Conservation (phyloP, 352 stramenopile species). For the Globisporangium mamillatum region DNA sequence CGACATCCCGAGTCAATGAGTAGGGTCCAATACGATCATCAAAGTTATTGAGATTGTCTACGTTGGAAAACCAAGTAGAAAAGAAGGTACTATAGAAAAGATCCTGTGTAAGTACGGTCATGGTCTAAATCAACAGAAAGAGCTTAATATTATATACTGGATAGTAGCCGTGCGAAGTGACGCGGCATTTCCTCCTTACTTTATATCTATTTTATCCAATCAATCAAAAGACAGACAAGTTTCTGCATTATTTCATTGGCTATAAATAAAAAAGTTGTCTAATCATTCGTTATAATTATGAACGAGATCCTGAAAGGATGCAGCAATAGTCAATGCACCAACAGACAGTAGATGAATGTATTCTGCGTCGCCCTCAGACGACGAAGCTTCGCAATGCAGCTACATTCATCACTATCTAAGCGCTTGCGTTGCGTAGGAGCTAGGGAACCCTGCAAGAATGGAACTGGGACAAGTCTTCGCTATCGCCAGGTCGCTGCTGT, state of each 20-base stretch:
- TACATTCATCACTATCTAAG: not conserved
- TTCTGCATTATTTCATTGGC: not conserved
- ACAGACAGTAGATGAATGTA: no score
- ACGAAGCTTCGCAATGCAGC: not conserved
- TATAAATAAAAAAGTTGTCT: not conserved
- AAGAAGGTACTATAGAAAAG: constrained; percentile 34
- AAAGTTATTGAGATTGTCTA: constrained; percentile 27
- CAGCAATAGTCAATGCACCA: not conserved
- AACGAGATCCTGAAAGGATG: not conserved
- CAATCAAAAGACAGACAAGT: not conserved
- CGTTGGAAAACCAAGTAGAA: constrained; percentile 34
- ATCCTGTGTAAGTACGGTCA: constrained; percentile 37
- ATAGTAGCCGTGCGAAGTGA: not conserved
- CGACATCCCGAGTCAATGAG: constrained; percentile 20
- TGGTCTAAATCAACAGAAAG: not conserved
- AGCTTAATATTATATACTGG: not conserved
- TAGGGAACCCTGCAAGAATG: not conserved
- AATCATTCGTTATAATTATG: not conserved
- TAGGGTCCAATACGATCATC: constrained; percentile 23
- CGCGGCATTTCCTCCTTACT: not conserved
- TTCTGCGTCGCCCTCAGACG: no score
- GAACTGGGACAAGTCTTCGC: not conserved
- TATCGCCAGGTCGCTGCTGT: not conserved
- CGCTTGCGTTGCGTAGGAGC: not conserved
- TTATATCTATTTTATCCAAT: not conserved